Evolutionary conservation across 2,329 filamentous ascomycete species (phyloP), one percentile per base, ranked within the genome.

Genomic region (Paracorniculantispora psalliotae): DNA sequence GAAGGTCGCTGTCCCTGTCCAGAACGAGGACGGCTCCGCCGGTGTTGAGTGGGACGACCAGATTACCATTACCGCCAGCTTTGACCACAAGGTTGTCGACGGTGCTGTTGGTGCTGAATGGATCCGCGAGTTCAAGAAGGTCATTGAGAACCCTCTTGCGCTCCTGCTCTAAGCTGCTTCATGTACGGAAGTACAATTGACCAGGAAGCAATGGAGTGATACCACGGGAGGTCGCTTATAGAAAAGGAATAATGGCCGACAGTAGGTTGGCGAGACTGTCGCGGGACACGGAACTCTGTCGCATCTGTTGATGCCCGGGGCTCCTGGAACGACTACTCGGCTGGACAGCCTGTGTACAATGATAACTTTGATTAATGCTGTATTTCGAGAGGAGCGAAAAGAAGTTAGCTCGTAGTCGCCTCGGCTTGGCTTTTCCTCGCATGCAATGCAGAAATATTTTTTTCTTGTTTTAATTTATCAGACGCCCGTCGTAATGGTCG

Each of bases 31-130:
- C 63, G 92, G 91, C 61, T 86, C 85, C 47, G 78, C 83, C 19
- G 73, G 76, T 58, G 80, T 96, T 49, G 91, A 91, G 75, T 99
- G 91, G 89, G 94, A 99, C 68, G 94, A 99, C 73, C 92, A 97
- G 82, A 97, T 99, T 70, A 85, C 90, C 63, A 88, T 99, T 61
- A 97, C 92, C 41, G 93, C 81, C 70, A 96, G 90, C 82, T 99
- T 99, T 75, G 94, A 99, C 81, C 94, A 99, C 87, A 96, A 96
- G 85, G 92, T 97, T 53, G 88, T 99, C 13, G 94, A 99, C 73
- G 94, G 94, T 64, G 94, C 92, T 43, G 90, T 97, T 60, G 96
- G 94, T 71, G 94, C 88, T 61, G 94, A 99, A 77, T 99, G 93
- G 87, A 91, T 99, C 77, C 87, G 85, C 76, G 94, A 96, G 81